A percentile compares a stretch with the other conserved stretches of the same genome.
phyloP scores from a whole-genome alignment of 2,329 filamentous ascomycete genomes.

The Colletotrichum graminicola region DNA sequence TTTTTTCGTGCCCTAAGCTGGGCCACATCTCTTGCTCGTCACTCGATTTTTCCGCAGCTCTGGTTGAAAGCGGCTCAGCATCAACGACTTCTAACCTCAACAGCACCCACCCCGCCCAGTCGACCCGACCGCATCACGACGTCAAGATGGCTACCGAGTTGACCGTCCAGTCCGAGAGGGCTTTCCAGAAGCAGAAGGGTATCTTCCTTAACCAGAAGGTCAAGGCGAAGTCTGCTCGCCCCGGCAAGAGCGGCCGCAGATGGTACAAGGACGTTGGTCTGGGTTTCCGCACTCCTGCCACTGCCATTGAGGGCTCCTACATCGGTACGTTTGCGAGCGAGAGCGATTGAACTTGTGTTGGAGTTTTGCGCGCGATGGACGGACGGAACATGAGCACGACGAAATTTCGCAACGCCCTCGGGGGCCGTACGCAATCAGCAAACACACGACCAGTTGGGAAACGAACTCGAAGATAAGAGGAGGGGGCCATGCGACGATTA shows the following conservation, averaged over 20 bases:
- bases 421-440: slow-evolving; percentile 19
- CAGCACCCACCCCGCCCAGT: slow-evolving; percentile 42
- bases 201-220: slow-evolving; percentile 99
- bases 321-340: slow-evolving; percentile 81
- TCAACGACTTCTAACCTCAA: slow-evolving; percentile 38
- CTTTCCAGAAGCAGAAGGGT: slow-evolving; percentile 99
- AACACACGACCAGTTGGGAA: not conserved
- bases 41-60: not conserved
- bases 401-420: slow-evolving; percentile 6
- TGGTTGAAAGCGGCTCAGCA: slow-evolving; percentile 40
- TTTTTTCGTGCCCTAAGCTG: slow-evolving; percentile 24
- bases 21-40: slow-evolving; percentile 7
- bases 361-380: slow-evolving; percentile 12
- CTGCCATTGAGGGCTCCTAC: slow-evolving; percentile 98
- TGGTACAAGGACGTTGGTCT: slow-evolving; percentile 99
- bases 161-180: slow-evolving; percentile 99
- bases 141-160: slow-evolving; percentile 93
- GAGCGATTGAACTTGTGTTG: slow-evolving; percentile 11
- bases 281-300: slow-evolving; percentile 99
- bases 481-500: not conserved
- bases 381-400: not conserved
- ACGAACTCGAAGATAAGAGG: slow-evolving; percentile 3
- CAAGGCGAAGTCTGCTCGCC: slow-evolving; percentile 85
- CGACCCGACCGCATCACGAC: slow-evolving; percentile 44
- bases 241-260: slow-evolving; percentile 93